These are phyloP conservation scores for Chamaecrista fasciculata DNA, from an alignment of 306 rosid genomes.

Conservation along the genomic window DNA sequence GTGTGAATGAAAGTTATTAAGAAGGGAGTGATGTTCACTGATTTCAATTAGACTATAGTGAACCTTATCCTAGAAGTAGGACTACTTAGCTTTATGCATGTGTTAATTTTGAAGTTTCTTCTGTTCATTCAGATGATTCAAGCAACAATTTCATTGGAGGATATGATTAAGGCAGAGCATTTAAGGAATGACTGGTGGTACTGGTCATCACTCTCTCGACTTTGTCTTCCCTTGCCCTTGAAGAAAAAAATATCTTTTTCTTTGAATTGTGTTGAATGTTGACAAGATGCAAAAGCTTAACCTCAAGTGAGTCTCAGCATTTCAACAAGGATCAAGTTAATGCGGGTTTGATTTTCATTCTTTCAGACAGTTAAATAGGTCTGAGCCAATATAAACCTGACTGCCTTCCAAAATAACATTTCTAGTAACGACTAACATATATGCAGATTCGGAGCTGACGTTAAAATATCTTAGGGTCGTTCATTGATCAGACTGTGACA, in stretches of 20 bases:
- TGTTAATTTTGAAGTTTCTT: conserved; percentile 15
- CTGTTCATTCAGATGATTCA: conserved; percentile 74
- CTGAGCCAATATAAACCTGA: background rate
- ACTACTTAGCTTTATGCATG: background rate
- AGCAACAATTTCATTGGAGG: conserved; percentile 79
- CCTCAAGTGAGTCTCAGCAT: background rate
- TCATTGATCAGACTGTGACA: background rate
- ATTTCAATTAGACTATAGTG: background rate
- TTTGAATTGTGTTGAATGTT: background rate
- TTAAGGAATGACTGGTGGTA: conserved; percentile 97
- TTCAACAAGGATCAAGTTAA: background rate
- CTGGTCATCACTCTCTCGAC: conserved; percentile 90
- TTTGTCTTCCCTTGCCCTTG: conserved; percentile 74
- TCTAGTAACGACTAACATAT: no score
- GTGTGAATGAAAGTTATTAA: no score
- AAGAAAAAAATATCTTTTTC: no score
- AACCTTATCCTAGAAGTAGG: background rate
- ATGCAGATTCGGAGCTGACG: no score
- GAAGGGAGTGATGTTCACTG: background rate
- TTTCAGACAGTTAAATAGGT: background rate
- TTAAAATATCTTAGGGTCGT: background rate
- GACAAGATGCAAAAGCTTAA: background rate
- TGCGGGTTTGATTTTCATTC: background rate
- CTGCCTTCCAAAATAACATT: no score
- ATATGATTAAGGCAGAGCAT: conserved; percentile 74